These are phyloP conservation scores for Oenanthe sinensis DNA, from an alignment of 129 eudicot genomes.

Conservation along the genomic window DNA sequence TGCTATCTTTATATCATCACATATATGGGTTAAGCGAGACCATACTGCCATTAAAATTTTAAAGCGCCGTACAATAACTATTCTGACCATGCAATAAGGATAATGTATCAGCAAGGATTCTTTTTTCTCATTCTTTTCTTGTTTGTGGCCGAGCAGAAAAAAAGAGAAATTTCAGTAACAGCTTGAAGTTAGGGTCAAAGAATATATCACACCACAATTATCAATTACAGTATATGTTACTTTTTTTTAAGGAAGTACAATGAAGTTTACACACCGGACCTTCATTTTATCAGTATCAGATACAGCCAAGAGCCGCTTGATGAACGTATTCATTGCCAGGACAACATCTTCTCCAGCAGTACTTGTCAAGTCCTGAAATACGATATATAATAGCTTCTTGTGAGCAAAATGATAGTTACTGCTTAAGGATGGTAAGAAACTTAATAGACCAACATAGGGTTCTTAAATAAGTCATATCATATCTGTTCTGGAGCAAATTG, in stretches of 20 bases:
- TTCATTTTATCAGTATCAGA: slow-evolving; percentile 91
- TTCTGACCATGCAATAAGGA: background rate
- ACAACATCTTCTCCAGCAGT: slow-evolving; percentile 96
- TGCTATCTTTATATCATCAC: background rate
- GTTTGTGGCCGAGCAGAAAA: background rate
- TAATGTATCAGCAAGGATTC: background rate
- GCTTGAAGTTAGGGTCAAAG: background rate
- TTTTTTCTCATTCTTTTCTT: background rate
- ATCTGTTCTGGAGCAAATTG: background rate
- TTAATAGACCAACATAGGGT: background rate
- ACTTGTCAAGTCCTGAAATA: slow-evolving; percentile 77
- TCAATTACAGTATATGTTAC: background rate
- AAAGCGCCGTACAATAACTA: too few relatives aligned
- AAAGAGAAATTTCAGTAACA: background rate
- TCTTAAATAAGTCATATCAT: background rate
- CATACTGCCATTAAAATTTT: background rate
- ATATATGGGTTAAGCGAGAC: background rate
- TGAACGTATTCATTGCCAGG: slow-evolving; percentile 89
- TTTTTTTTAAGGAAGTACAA: too few relatives aligned
- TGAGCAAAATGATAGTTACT: background rate
- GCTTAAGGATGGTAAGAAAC: background rate
- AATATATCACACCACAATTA: background rate
- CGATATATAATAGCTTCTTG: background rate
- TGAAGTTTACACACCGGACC: slow-evolving; percentile 27
- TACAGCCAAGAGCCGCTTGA: slow-evolving; percentile 84